Evolutionary conservation across 768 basidiomycete genomes (phyloP), one percentile per base, ranked within the genome.

Genomic region (Filobasidium wieringae): DNA sequence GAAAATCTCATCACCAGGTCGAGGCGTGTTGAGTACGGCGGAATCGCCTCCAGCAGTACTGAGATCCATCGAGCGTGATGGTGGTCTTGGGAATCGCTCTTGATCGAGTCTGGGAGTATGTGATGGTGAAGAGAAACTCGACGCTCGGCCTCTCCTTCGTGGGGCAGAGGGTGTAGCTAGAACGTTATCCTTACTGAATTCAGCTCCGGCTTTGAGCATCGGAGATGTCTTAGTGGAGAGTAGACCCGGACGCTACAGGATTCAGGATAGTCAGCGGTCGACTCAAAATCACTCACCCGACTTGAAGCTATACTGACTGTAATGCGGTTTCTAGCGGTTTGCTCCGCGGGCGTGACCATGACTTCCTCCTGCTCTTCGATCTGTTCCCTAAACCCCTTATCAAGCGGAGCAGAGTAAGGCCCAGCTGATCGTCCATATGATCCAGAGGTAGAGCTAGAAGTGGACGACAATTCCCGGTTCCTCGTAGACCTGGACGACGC

Each of bases 401-500:
- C 43, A 11, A 47, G n/a, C 15, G 43, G 43, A 17, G 43, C 43
- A 19, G 43, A 47, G 11, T 27, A 12, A 4, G 43, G 43, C 14
- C 43, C 43, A 11, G 43, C 7, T 22, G 22, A 24, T 47, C 43
- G 7, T 47, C 22, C n/a, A 47, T 27, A 22, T 47, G 29, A 14
- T 19, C 43, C n/a, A 24, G 22, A 4, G 29, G 43, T 12, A 47
- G 43, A 22, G 22, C n/a, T 27, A 4, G 43, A 47, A 2, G 14
- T 27, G 19, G 43, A 47, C 12, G 43, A 22, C 43, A 24, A 19
- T 19, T 47, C 43, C 24, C 43, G 17, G 29, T 14, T 22, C 14
- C 50, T 27, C 24, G 43, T 47, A 14, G 27, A 31, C 27, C 29
- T 17, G 11, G 50, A 51, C 17, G 2, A n/a, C 74, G 63, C 82